Evolutionary conservation across 2,329 filamentous ascomycete genomes (phyloP).

Genomic region (Neofusicoccum sp.): DNA sequence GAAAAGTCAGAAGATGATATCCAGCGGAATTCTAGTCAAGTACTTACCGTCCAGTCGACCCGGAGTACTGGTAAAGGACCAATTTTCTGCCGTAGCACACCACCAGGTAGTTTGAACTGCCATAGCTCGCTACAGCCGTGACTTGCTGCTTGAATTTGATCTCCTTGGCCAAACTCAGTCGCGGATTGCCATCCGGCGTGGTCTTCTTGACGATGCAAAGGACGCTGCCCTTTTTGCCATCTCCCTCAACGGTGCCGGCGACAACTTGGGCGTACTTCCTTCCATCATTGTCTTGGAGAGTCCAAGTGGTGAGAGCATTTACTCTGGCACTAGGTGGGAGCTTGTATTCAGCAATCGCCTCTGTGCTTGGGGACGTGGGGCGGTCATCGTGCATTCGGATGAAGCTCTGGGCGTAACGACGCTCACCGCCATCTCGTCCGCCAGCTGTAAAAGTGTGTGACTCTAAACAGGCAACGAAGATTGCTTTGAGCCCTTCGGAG

Average conservation of each 20-base stretch:
- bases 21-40: too few relatives aligned
- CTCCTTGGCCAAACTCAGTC: constrained; percentile 47
- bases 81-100: constrained; percentile 30
- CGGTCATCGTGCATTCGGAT: constrained; percentile 13
- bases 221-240: constrained; percentile 49
- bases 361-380: neutral
- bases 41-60: constrained; percentile 18
- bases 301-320: constrained; percentile 63
- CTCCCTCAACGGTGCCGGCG: constrained; percentile 46
- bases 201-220: constrained; percentile 29
- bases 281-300: constrained; percentile 52
- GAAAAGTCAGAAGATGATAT: neutral
- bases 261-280: constrained; percentile 63
- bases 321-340: constrained; percentile 60
- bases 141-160: constrained; percentile 32
- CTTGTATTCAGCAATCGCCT: constrained; percentile 49
- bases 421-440: neutral
- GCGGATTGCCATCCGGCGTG: neutral
- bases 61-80: constrained; percentile 30
- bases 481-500: constrained; percentile 27
- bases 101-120: constrained; percentile 23
- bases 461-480: constrained; percentile 8
- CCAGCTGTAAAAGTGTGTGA: neutral
- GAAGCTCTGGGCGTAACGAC: constrained; percentile 9
- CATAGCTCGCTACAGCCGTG: constrained; percentile 31